Evolutionary conservation across 2,329 filamentous ascomycete genomes (phyloP).

Genomic region (Drechslera avenae): DNA sequence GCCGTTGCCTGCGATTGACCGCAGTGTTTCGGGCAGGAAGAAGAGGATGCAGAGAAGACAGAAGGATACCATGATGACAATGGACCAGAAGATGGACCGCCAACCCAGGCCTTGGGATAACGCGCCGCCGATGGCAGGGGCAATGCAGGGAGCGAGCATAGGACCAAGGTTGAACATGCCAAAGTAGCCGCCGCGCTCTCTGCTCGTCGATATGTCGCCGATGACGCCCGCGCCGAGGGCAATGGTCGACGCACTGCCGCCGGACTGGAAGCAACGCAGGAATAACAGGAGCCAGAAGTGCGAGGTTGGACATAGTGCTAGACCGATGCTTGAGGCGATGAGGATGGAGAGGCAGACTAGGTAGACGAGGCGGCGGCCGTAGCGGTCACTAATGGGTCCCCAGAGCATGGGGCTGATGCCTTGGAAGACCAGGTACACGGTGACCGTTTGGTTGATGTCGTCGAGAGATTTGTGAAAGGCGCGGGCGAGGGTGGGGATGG

Average conservation of each 20-base stretch:
- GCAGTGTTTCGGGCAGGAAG: constrained; percentile 51
- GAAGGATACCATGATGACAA: constrained; percentile 48
- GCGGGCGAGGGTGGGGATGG: constrained; percentile 38
- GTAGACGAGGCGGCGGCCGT: constrained; percentile 58
- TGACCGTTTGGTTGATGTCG: constrained; percentile 58
- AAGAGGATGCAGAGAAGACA: constrained; percentile 42
- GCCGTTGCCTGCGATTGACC: constrained; percentile 51
- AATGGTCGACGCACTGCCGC: constrained; percentile 50
- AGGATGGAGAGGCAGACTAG: constrained; percentile 48
- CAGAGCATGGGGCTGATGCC: constrained; percentile 59
- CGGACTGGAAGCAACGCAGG: constrained; percentile 46
- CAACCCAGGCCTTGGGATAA: constrained; percentile 44
- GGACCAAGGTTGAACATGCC: constrained; percentile 65
- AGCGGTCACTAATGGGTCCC: constrained; percentile 58
- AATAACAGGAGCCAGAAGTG: constrained; percentile 42
- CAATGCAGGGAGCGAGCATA: constrained; percentile 38
- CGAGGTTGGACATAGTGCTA: constrained; percentile 42
- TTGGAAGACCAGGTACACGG: constrained; percentile 56
- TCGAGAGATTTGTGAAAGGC: constrained; percentile 51
- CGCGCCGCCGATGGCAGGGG: constrained; percentile 42
- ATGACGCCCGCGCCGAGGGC: constrained; percentile 72
- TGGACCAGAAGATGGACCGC: constrained; percentile 47
- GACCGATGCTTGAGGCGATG: constrained; percentile 40
- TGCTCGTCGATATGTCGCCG: constrained; percentile 70
- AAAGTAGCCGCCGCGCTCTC: constrained; percentile 75